Conservation (phyloP, 768 basidiomycete species). For the Podaxis rugospora region DNA sequence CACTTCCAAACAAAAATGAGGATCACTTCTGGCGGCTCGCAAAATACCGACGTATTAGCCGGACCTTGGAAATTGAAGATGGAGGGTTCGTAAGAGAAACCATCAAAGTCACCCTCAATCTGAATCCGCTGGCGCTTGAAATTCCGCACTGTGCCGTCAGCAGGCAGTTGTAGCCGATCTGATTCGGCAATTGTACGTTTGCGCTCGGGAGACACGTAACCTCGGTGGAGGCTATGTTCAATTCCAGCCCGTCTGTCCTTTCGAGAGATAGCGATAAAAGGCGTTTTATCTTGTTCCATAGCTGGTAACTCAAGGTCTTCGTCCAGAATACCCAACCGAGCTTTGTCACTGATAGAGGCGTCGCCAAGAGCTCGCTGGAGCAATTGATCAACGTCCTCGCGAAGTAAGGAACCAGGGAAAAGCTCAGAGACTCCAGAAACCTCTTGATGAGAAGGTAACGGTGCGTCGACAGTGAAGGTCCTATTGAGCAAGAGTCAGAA, state of each 20-base stretch:
- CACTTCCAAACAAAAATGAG: not conserved
- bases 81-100: conserved; percentile 3
- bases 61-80: not conserved
- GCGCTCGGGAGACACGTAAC: not conserved
- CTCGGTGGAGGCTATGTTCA: not conserved
- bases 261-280: not conserved
- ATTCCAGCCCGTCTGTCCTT: not conserved
- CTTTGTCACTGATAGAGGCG: not conserved
- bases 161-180: not conserved
- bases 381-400: not conserved
- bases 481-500: not conserved
- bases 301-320: not conserved
- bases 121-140: not conserved
- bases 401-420: not conserved
- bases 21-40: not conserved
- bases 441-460: conserved; percentile 8
- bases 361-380: not conserved
- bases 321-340: not conserved
- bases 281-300: not conserved
- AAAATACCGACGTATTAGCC: not conserved
- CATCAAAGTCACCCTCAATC: not conserved
- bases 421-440: conserved; percentile 1
- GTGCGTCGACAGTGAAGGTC: conserved; percentile 6
- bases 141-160: no score
- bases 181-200: not conserved